Base-by-base conservation (phyloP, 805 yeast genomes). In the Groenewaldozyma salmanticensis region DNA sequence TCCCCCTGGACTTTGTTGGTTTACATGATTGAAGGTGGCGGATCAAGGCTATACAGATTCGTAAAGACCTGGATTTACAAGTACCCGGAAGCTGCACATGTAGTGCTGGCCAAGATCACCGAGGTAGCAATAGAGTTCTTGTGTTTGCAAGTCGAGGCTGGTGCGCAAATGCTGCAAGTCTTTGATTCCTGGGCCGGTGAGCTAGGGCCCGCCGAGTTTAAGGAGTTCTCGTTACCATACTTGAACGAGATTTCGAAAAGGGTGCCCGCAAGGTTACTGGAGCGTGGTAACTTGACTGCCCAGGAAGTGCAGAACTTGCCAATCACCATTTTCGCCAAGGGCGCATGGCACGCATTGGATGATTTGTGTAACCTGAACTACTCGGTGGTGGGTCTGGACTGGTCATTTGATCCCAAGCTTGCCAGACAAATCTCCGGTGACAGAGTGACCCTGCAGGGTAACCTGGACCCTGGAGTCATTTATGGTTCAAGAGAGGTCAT, bases 101-200 rank as follows among this genome's bases (percentile, higher is more conserved):
- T 67, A 51, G 65, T 92, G 44, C 67, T 92, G 47, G 83, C 79
- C 59, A 78, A 77, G 43, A 77, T 81, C 48, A 81, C 96, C 19
- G 90, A 85, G 46, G 86, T 83, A 21, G 92, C 96, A 42, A 68
- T 90, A 31, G 97, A 90, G 60, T 92, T 90, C 57, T 71, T 92
- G 55, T 94, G 95, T 2, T 83, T 80, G 54, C 98, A 92, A 64
- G 95, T 92, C 35, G 77, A 79, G 51, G 98, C 98, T 1, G 98
- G 98, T 52, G 97, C 97, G 27, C 98, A 92, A 67, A 87, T 92
- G 79, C 71, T 92, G 46, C 98, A 92, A 64, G 87, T 92, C 27
- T 92, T 92, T 58, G 98, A 92, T 59, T 82, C 95, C 29, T 88
- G 96, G 95, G 98, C 95, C 43, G 95, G 97, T 39, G 97, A 92